phyloP scores from a whole-genome alignment of 108 stramenopile species.

The Cyclostephanos tholiformis region DNA sequence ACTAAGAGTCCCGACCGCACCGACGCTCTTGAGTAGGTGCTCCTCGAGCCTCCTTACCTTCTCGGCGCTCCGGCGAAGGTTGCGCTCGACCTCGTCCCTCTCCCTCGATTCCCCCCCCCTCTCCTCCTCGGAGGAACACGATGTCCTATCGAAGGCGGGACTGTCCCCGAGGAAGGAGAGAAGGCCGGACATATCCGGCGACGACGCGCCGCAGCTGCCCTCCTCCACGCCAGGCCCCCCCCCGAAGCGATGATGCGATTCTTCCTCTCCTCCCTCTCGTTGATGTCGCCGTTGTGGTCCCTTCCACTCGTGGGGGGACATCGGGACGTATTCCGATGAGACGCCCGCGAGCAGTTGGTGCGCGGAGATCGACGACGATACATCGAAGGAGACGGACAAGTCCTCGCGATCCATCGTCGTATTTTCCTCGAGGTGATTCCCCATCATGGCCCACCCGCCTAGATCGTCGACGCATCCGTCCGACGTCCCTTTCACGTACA shows the following conservation, averaged over 20 bases:
- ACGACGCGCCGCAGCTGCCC: background rate
- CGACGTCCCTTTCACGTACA: no score
- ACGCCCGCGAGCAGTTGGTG: background rate
- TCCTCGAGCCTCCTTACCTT: constrained; percentile 13
- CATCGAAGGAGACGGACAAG: background rate
- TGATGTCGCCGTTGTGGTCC: background rate
- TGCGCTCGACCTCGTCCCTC: constrained; percentile 4
- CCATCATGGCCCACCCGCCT: constrained; percentile 39
- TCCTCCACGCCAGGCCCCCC: background rate
- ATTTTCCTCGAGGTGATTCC: constrained; percentile 30
- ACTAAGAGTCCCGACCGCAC: background rate
- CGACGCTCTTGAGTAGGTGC: constrained; percentile 12
- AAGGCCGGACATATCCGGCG: constrained; percentile 15
- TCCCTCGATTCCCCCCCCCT: background rate
- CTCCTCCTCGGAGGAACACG: background rate
- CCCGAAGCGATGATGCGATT: background rate
- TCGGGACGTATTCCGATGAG: background rate
- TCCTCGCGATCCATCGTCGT: background rate
- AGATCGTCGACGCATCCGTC: background rate
- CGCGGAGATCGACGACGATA: background rate
- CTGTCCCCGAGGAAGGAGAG: constrained; percentile 25
- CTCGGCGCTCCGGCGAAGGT: constrained; percentile 12
- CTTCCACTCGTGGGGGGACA: background rate
- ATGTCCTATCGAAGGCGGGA: constrained; percentile 17
- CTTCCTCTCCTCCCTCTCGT: background rate